A percentile compares a stretch with the other conserved stretches of the same genome.
Evolutionary conservation across 2,329 filamentous ascomycete species (phyloP).

Genomic region (Tolypocladium tropicale): DNA sequence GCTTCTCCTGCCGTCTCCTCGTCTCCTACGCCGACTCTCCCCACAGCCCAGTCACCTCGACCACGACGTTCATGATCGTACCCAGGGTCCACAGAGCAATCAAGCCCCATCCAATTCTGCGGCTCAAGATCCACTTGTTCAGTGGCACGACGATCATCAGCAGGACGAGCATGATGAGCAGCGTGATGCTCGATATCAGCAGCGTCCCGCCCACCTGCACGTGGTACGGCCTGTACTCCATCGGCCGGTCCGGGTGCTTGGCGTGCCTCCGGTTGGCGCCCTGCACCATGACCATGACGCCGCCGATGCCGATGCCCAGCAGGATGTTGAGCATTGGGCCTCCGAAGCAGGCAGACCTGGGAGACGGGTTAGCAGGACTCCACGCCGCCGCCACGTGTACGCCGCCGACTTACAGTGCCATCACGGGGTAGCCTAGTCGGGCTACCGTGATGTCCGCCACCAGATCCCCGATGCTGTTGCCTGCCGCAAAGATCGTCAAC

Average conservation of each 20-base stretch:
- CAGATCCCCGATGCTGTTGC: slow-evolving; percentile 88
- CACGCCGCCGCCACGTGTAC: neutral
- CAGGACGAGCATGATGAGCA: slow-evolving; percentile 69
- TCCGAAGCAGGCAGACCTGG: slow-evolving; percentile 83
- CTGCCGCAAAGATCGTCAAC: slow-evolving; percentile 90
- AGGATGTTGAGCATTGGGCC: slow-evolving; percentile 97
- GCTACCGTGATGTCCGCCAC: slow-evolving; percentile 94
- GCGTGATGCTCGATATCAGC: slow-evolving; percentile 72
- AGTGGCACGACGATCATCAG: slow-evolving; percentile 72
- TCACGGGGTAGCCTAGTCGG: slow-evolving; percentile 86
- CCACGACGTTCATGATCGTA: slow-evolving; percentile 69
- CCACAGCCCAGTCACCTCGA: slow-evolving; percentile 59
- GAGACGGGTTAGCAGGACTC: neutral
- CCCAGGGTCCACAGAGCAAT: slow-evolving; percentile 73
- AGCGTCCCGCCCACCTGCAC: slow-evolving; percentile 79
- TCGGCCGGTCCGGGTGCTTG: slow-evolving; percentile 54
- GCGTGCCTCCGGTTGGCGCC: slow-evolving; percentile 54
- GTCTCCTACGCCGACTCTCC: slow-evolving; percentile 12
- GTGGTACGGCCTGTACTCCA: slow-evolving; percentile 65
- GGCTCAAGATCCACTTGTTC: slow-evolving; percentile 79
- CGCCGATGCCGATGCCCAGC: slow-evolving; percentile 84
- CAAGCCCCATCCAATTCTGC: slow-evolving; percentile 69
- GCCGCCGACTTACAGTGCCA: slow-evolving; percentile 57
- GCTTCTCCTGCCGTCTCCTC: neutral
- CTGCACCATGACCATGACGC: slow-evolving; percentile 75